These are phyloP conservation scores for Stephanodiscus triporus DNA, from an alignment of 108 stramenopile genomes.

Conservation along the genomic window DNA sequence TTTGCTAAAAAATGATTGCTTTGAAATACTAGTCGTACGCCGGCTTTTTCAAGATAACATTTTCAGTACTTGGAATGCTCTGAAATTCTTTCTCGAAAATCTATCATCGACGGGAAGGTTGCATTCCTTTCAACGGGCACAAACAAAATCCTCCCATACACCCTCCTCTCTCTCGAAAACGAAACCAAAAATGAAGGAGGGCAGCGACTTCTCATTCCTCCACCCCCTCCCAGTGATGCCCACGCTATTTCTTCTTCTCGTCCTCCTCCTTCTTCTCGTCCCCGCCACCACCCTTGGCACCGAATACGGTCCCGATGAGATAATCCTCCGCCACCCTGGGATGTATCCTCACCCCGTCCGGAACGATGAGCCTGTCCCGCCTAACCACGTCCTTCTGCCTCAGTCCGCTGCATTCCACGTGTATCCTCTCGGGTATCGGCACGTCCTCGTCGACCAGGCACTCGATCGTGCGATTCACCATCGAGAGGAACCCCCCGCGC, in stretches of 20 bases:
- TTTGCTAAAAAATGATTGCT: too few relatives aligned
- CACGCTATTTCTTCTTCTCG: constrained; percentile 6
- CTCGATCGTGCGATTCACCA: constrained; percentile 65
- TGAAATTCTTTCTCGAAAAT: too few relatives aligned
- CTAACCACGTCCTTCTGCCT: constrained; percentile 72
- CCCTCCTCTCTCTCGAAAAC: too few relatives aligned
- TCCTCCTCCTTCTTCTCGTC: constrained; percentile 23
- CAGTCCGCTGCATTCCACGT: constrained; percentile 79
- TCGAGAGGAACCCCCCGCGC: constrained; percentile 77
- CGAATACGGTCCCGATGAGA: constrained; percentile 72
- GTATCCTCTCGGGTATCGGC: constrained; percentile 71
- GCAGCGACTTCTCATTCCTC: too few relatives aligned
- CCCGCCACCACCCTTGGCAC: constrained; percentile 48
- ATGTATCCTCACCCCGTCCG: constrained; percentile 66
- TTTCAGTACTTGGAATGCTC: too few relatives aligned
- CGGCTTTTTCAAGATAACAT: too few relatives aligned
- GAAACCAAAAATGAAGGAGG: too few relatives aligned
- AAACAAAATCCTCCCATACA: too few relatives aligned
- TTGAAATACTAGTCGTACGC: too few relatives aligned
- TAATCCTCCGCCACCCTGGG: constrained; percentile 46
- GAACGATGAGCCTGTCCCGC: constrained; percentile 73
- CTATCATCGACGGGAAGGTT: too few relatives aligned
- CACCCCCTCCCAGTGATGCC: background rate
- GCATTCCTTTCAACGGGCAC: too few relatives aligned
- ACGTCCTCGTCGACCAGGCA: constrained; percentile 73